Conservation (phyloP, 148 eudicot species). For the Rhododendron simsii region DNA sequence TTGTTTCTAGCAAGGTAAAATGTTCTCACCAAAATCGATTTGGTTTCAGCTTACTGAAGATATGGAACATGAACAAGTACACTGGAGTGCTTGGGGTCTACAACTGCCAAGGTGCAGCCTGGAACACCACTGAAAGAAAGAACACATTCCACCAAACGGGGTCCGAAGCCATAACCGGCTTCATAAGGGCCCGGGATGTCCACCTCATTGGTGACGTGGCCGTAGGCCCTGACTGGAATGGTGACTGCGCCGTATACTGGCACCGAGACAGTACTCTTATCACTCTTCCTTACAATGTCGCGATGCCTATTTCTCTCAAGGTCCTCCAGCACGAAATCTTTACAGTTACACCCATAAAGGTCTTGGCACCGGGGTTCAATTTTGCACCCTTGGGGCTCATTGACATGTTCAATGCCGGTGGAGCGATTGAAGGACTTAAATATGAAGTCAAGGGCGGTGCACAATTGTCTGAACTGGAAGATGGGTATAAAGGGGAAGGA, state of each 20-base stretch:
- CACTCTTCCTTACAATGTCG: slow-evolving; percentile 46
- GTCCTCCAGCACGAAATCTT: slow-evolving; percentile 73
- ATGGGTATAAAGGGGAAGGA: slow-evolving; percentile 21
- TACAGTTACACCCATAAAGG: slow-evolving; percentile 63
- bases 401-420: slow-evolving; percentile 87
- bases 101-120: slow-evolving; percentile 99
- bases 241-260: slow-evolving; percentile 53
- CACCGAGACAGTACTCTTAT: slow-evolving; percentile 42
- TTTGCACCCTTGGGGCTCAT: slow-evolving; percentile 88
- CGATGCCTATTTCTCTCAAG: slow-evolving; percentile 63
- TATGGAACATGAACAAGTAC: slow-evolving; percentile 98
- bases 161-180: slow-evolving; percentile 48
- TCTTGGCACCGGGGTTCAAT: slow-evolving; percentile 43
- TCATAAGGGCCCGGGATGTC: slow-evolving; percentile 51
- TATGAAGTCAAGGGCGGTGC: slow-evolving; percentile 49
- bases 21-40: neutral
- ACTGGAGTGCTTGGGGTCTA: slow-evolving; percentile 88
- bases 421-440: slow-evolving; percentile 66
- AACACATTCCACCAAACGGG: slow-evolving; percentile 66
- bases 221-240: slow-evolving; percentile 51
- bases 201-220: slow-evolving; percentile 70
- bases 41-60: slow-evolving; percentile 71
- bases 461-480: slow-evolving; percentile 19
- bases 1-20: neutral
- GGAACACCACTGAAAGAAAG: slow-evolving; percentile 64